Conservation (phyloP, 768 basidiomycete species). For the Fibroporia radiculosa region DNA sequence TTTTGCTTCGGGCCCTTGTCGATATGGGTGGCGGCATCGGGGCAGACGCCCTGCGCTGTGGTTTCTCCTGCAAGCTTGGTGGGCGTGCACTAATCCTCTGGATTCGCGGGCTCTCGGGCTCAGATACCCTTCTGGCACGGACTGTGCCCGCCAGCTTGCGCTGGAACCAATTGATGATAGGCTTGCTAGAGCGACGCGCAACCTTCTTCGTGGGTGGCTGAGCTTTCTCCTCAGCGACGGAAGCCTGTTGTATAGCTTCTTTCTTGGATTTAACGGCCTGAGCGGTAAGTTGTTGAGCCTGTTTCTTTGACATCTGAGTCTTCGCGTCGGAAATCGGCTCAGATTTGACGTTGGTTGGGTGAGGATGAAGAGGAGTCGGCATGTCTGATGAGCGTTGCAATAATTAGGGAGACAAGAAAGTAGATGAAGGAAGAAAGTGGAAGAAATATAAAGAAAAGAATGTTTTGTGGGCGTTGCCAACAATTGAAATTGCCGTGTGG, state of each 20-base stretch:
- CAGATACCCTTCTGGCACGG: constrained; percentile 43
- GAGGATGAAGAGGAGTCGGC: constrained; percentile 8
- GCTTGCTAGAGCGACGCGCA: constrained; percentile 67
- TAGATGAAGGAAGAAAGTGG: constrained; percentile 1
- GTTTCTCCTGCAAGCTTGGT: constrained; percentile 17
- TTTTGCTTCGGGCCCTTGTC: constrained; percentile 14
- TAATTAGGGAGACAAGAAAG: neutral
- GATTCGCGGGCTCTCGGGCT: constrained; percentile 17
- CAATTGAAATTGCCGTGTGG: no score
- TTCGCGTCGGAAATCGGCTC: constrained; percentile 2
- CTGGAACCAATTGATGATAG: constrained; percentile 87
- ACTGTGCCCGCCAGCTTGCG: constrained; percentile 73
- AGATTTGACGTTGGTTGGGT: constrained; percentile 2
- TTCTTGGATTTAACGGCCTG: constrained; percentile 19
- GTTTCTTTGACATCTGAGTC: constrained; percentile 4
- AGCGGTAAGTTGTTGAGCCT: constrained; percentile 5
- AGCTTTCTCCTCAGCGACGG: neutral
- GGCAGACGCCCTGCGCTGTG: constrained; percentile 18
- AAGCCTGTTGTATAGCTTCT: neutral
- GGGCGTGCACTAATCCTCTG: constrained; percentile 9
- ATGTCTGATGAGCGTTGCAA: constrained; percentile 5
- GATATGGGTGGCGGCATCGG: constrained; percentile 16
- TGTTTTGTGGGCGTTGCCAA: no score
- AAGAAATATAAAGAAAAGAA: neutral
- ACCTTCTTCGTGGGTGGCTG: constrained; percentile 42